Base-by-base conservation (phyloP, 169 alveolate genomes). In the Plasmodium fragile region DNA sequence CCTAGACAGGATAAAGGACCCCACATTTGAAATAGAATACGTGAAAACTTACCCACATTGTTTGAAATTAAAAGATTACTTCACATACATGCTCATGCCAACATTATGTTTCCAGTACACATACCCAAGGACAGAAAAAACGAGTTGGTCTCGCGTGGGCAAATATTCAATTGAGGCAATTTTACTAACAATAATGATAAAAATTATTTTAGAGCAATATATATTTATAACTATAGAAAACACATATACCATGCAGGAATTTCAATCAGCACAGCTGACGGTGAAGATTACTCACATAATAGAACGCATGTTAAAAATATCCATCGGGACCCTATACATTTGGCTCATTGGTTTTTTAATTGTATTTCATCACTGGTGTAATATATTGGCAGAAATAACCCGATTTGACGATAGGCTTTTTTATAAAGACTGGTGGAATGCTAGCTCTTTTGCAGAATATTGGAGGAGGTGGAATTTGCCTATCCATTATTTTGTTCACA, bases 391-490 rank as follows among this genome's bases (percentile, higher is more conserved):
- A 25, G 99, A 98, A 92, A 80, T 98, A 11, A 98, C 99, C 39
- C 92, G 98, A 75, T 98, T 98, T 87, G 99, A 98, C 10, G 99
- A 98, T 89, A 94, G 99, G 81, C 95, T 96, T 65, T 98, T 98
- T 95, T 98, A 98, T 93, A 97, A 96, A 95, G 99, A 98, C 81
- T 98, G 99, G 99, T 98, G 99, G 99, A 98, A 98, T 83, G 98
- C 99, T 41, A 96, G 98, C 18, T 96, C 97, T 18, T 97, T 98
- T 83, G 98, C 97, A 2, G 99, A 98, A 82, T 98, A 98, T 93
- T 98, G 99, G 99, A 94, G 98, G 53, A 97, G 96, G 92, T 97
- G 99, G 99, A 98, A 98, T 92, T 94, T 98, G 25, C 99, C 99
- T n/a, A 97, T 98, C 32, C 99, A 98, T 95, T 97, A 96, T 91